Conservation (phyloP, 257 asterid species). For the Sherardia arvensis region DNA sequence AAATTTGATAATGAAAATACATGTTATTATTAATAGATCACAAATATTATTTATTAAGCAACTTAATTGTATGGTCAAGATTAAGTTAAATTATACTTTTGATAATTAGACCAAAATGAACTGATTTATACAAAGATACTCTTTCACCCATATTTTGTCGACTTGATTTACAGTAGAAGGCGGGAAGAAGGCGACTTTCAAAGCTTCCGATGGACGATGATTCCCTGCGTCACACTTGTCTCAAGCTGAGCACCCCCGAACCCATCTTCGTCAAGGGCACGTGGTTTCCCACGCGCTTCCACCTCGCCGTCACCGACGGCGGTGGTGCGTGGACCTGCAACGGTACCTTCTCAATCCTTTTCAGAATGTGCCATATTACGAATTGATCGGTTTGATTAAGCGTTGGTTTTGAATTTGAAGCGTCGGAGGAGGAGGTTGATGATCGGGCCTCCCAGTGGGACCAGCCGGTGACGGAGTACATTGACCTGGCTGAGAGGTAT, state of each 20-base stretch:
- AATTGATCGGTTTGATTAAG: neutral
- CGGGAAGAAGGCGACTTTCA: neutral
- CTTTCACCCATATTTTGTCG: too few species aligned
- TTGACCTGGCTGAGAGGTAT: constrained; percentile 65
- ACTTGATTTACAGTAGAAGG: too few species aligned
- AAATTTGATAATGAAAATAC: too few species aligned
- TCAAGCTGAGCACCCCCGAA: constrained; percentile 57
- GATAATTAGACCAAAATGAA: too few species aligned
- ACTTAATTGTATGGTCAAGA: too few species aligned
- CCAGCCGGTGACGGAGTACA: constrained; percentile 60
- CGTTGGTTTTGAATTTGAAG: constrained; percentile 21
- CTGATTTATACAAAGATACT: too few species aligned
- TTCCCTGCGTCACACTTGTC: constrained; percentile 59
- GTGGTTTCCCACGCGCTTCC: constrained; percentile 65
- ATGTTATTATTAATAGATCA: too few species aligned
- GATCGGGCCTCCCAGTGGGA: constrained; percentile 95
- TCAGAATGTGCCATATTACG: neutral
- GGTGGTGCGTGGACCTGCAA: constrained; percentile 65
- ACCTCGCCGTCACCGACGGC: constrained; percentile 63
- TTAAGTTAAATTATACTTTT: too few species aligned
- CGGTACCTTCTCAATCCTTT: constrained; percentile 25
- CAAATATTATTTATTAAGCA: too few species aligned
- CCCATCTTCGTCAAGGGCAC: constrained; percentile 76
- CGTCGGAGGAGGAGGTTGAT: constrained; percentile 70
- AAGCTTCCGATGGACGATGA: constrained; percentile 8